These are phyloP conservation scores for Boletus albobrunnescens DNA, from an alignment of 1,284 basidiomycete species.

Conservation along the genomic window DNA sequence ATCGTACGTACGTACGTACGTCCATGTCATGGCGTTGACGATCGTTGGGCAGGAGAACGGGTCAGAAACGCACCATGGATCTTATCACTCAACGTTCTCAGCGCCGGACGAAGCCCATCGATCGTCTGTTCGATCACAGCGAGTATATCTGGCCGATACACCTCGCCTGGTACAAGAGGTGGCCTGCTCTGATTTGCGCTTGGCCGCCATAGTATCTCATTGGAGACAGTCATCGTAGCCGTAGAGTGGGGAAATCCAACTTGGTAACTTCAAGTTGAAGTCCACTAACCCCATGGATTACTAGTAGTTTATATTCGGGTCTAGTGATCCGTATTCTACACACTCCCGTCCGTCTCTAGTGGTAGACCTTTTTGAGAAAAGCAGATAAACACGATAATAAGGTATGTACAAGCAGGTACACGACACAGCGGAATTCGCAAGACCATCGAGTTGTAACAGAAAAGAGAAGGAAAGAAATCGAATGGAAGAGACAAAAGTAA, in stretches of 20 bases:
- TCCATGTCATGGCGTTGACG: neutral
- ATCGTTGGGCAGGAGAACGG: neutral
- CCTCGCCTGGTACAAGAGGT: conserved; percentile 18
- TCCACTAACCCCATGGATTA: too few species aligned
- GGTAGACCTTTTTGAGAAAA: conserved; percentile 3
- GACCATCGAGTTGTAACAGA: conserved; percentile 14
- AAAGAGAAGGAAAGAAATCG: neutral
- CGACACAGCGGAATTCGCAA: conserved; percentile 27
- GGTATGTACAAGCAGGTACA: conserved; percentile 37
- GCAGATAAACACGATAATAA: conserved; percentile 35
- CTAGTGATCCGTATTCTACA: conserved; percentile 7
- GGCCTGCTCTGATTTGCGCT: conserved; percentile 19
- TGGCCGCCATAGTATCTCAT: conserved; percentile 34
- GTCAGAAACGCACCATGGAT: conserved; percentile 51
- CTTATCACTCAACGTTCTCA: conserved; percentile 61
- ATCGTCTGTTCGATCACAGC: conserved; percentile 57
- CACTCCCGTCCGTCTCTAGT: neutral
- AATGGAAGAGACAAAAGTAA: conserved; percentile 2
- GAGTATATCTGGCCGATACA: conserved; percentile 42
- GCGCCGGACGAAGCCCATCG: conserved; percentile 47
- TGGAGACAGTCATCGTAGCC: too few species aligned
- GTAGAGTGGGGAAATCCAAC: too few species aligned
- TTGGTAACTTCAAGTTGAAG: too few species aligned
- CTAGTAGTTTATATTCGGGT: conserved; percentile 5
- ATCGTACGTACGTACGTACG: neutral